Evolutionary conservation across 2,329 filamentous ascomycete genomes (phyloP).

Genomic region (Capronia americana): DNA sequence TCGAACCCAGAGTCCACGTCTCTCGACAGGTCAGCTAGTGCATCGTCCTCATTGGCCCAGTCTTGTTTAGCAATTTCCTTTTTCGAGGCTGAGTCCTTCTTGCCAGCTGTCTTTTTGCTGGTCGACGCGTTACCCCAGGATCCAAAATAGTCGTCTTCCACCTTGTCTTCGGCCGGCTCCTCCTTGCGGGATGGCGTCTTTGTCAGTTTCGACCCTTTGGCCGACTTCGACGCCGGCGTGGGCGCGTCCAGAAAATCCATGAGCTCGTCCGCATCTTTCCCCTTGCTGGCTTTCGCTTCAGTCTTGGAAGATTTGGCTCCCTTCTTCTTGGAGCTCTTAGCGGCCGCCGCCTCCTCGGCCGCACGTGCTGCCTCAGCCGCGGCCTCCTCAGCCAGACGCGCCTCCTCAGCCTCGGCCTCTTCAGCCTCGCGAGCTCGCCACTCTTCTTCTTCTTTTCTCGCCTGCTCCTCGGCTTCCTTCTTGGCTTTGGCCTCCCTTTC

Average conservation of each 20-base stretch:
- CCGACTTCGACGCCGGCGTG: constrained; percentile 31
- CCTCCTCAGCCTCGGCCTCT: constrained; percentile 43
- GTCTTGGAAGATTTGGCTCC: constrained; percentile 37
- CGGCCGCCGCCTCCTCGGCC: constrained; percentile 47
- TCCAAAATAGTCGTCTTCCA: constrained; percentile 40
- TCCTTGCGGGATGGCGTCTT: constrained; percentile 39
- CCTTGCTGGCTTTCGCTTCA: constrained; percentile 40
- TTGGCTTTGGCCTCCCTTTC: constrained; percentile 56
- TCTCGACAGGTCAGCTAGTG: constrained; percentile 49
- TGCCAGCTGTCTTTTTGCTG: constrained; percentile 45
- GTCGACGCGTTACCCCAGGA: constrained; percentile 40
- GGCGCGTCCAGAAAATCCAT: constrained; percentile 46
- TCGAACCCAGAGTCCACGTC: constrained; percentile 49
- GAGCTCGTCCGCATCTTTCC: constrained; percentile 42
- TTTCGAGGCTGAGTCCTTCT: constrained; percentile 47
- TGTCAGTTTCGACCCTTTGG: constrained; percentile 37
- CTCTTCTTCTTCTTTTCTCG: constrained; percentile 42
- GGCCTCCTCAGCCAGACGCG: constrained; percentile 43
- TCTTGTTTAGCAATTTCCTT: constrained; percentile 54
- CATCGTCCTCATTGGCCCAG: constrained; percentile 51
- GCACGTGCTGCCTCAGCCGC: constrained; percentile 43
- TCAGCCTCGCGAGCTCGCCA: constrained; percentile 42
- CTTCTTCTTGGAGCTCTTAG: constrained; percentile 45
- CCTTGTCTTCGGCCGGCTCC: constrained; percentile 36
- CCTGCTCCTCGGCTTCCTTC: constrained; percentile 46